A percentile compares a stretch with the other conserved stretches of the same genome.
These are phyloP conservation scores for Acer saccharum DNA, from an alignment of 345 rosid species.

Conservation along the genomic window DNA sequence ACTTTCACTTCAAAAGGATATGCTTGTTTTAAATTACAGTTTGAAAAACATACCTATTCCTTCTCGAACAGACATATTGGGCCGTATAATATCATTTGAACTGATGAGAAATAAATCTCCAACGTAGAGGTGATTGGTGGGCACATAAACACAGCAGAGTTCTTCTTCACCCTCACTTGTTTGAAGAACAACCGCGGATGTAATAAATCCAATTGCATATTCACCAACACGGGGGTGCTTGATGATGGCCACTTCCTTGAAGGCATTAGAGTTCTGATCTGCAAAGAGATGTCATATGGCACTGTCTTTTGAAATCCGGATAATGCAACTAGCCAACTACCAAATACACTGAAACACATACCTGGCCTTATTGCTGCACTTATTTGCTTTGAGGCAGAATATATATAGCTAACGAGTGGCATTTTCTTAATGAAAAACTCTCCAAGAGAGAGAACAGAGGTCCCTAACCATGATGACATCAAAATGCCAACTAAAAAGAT, in stretches of 20 bases:
- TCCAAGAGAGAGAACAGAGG: conserved; percentile 51
- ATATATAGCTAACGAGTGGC: conserved; percentile 60
- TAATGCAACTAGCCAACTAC: not conserved
- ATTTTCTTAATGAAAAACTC: conserved; percentile 61
- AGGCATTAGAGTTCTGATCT: conserved; percentile 56
- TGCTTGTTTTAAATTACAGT: not conserved
- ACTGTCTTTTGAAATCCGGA: not conserved
- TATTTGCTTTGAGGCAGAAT: conserved; percentile 58
- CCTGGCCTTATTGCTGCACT: conserved; percentile 58
- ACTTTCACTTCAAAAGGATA: not conserved
- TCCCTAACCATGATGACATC: conserved; percentile 66
- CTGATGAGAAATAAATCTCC: conserved; percentile 55
- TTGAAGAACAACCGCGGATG: conserved; percentile 49
- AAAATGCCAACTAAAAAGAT: conserved; percentile 57
- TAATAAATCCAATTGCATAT: conserved; percentile 60
- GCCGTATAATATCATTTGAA: conserved; percentile 51
- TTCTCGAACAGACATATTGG: conserved; percentile 60
- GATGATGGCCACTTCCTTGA: conserved; percentile 62
- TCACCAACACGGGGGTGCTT: conserved; percentile 61
- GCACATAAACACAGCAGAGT: conserved; percentile 52
- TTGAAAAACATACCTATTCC: conserved; percentile 47
- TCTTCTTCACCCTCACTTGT: conserved; percentile 47
- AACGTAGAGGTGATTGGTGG: conserved; percentile 51
- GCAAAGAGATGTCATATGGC: conserved; percentile 2
- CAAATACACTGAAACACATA: conserved; percentile 2